phyloP scores from a whole-genome alignment of 352 stramenopile genomes.

The Pythium grandisporangium region DNA sequence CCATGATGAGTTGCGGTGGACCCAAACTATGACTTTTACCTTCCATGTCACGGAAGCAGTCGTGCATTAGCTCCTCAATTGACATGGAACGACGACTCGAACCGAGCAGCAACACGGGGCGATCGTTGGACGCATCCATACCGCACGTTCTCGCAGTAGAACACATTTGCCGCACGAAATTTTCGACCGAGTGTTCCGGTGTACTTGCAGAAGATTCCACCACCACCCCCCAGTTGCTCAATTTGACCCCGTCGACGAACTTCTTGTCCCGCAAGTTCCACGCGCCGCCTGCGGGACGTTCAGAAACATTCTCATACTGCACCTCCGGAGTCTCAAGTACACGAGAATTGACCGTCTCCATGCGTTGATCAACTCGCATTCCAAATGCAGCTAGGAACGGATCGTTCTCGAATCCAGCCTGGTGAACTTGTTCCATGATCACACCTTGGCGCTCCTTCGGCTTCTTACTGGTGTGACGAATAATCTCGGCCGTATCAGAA shows the following conservation, averaged over 20 bases:
- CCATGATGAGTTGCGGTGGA: conserved; percentile 18
- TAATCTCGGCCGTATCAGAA: conserved; percentile 76
- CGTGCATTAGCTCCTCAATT: conserved; percentile 54
- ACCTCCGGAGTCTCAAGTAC: conserved; percentile 53
- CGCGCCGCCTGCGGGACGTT: conserved; percentile 39
- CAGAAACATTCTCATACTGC: conserved; percentile 49
- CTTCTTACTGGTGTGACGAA: conserved; percentile 46
- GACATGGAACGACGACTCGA: conserved; percentile 21
- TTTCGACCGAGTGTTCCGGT: conserved; percentile 10
- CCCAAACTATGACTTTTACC: conserved; percentile 9
- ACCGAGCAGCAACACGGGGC: conserved; percentile 28
- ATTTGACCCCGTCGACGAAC: conserved; percentile 38
- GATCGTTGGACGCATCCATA: conserved; percentile 26
- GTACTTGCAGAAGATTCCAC: conserved; percentile 9
- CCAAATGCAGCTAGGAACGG: conserved; percentile 54
- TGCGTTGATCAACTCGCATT: conserved; percentile 37
- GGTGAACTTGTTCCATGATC: conserved; percentile 49
- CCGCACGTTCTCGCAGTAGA: conserved; percentile 23
- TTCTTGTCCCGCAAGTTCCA: conserved; percentile 77
- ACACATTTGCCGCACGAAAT: conserved; percentile 32
- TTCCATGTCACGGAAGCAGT: conserved; percentile 38
- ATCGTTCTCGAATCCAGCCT: conserved; percentile 65
- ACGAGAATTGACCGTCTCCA: conserved; percentile 35
- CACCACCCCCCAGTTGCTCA: conserved; percentile 55
- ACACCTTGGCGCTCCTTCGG: conserved; percentile 35